A percentile compares a stretch with the other conserved stretches of the same genome.
Evolutionary conservation across 495 filamentous ascomycete genomes (phyloP).

Genomic region (Umbilicaria muhlenbergii): DNA sequence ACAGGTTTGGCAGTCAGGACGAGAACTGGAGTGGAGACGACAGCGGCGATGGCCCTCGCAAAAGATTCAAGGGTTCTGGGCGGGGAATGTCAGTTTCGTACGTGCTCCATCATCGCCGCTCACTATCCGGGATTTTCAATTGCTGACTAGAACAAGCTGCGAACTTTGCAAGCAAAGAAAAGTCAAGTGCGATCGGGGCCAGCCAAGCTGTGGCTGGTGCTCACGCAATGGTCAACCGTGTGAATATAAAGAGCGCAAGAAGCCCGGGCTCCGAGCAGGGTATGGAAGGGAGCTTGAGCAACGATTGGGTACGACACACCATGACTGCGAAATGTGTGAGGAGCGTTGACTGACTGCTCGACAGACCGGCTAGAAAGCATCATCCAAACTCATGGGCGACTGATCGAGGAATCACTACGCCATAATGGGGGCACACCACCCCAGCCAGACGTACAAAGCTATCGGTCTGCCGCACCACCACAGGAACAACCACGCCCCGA

Average conservation of each 20-base stretch:
- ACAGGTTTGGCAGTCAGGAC: too few species aligned
- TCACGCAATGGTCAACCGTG: slow-evolving; percentile 58
- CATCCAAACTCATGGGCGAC: slow-evolving; percentile 28
- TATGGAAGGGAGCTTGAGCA: slow-evolving; percentile 82
- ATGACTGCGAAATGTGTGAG: slow-evolving; percentile 19
- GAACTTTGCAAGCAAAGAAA: slow-evolving; percentile 77
- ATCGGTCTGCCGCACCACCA: slow-evolving; percentile 13
- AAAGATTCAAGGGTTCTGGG: too few species aligned
- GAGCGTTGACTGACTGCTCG: background rate
- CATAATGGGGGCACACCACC: slow-evolving; percentile 27
- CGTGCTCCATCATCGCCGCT: too few species aligned
- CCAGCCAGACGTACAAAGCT: slow-evolving; percentile 14
- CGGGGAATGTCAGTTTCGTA: too few species aligned
- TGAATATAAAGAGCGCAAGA: slow-evolving; percentile 77
- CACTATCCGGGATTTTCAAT: background rate
- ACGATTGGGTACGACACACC: slow-evolving; percentile 27
- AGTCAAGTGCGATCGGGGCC: slow-evolving; percentile 51
- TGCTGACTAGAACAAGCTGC: slow-evolving; percentile 30
- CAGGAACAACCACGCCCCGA: background rate
- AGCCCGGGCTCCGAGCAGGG: slow-evolving; percentile 68
- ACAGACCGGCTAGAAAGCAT: slow-evolving; percentile 33
- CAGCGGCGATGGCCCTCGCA: too few species aligned
- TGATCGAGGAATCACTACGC: slow-evolving; percentile 33
- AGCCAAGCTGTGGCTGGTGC: slow-evolving; percentile 83
- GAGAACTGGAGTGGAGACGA: too few species aligned